phyloP scores from a whole-genome alignment of 2,329 filamentous ascomycete species.

The Lachnellula hyalina region DNA sequence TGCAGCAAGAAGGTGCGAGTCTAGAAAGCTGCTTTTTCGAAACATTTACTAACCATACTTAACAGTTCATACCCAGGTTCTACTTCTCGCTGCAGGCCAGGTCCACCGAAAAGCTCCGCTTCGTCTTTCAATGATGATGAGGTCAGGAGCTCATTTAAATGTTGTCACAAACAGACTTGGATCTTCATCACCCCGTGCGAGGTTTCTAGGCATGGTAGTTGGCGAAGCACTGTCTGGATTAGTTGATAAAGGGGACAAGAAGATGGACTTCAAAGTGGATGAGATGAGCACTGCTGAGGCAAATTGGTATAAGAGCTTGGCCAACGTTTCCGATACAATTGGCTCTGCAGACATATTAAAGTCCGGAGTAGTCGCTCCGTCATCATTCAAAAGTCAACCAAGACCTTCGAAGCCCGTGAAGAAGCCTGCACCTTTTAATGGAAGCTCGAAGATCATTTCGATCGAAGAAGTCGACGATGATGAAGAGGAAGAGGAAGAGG shows the following conservation, averaged over 20 bases:
- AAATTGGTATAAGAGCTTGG: conserved; percentile 66
- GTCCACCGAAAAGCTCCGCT: conserved; percentile 61
- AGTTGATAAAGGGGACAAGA: conserved; percentile 61
- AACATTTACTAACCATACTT: conserved; percentile 19
- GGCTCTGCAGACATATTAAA: conserved; percentile 52
- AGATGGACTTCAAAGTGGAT: conserved; percentile 78
- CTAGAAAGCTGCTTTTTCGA: conserved; percentile 7
- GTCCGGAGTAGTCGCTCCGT: conserved; percentile 18
- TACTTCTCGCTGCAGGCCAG: conserved; percentile 74
- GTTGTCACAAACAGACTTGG: conserved; percentile 80
- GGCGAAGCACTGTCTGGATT: conserved; percentile 62
- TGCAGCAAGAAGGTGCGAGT: conserved; percentile 76
- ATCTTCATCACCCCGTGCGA: conserved; percentile 66
- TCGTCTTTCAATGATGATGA: conserved; percentile 62
- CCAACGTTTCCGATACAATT: conserved; percentile 54
- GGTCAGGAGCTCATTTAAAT: conserved; percentile 68
- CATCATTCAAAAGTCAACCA: conserved; percentile 11
- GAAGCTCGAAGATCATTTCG: conserved; percentile 38
- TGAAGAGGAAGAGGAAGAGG: conserved; percentile 41
- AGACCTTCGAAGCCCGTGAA: conserved; percentile 24
- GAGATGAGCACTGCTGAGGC: conserved; percentile 71
- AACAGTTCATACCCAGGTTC: conserved; percentile 69
- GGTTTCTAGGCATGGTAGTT: conserved; percentile 83
- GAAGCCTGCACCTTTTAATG: conserved; percentile 28
- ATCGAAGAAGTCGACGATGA: conserved; percentile 63